These are phyloP conservation scores for Pichia gijzeniarum DNA, from an alignment of 805 yeast species.

Conservation along the genomic window DNA sequence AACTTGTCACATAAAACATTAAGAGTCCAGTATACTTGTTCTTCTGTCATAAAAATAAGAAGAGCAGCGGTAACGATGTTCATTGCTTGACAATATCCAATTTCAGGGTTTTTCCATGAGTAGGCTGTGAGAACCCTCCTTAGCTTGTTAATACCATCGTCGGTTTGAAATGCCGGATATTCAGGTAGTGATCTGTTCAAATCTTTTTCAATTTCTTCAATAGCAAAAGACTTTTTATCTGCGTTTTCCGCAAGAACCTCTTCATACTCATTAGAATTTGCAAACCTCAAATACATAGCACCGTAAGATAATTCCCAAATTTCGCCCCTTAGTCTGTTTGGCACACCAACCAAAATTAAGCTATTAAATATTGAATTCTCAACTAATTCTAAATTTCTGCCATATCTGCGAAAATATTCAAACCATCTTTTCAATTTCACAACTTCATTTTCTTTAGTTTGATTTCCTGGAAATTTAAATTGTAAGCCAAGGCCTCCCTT, in stretches of 20 bases:
- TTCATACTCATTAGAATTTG: constrained; percentile 53
- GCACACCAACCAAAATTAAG: constrained; percentile 83
- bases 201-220: constrained; percentile 96
- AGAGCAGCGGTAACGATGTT: constrained; percentile 82
- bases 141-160: constrained; percentile 78
- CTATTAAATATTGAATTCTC: constrained; percentile 74
- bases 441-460: constrained; percentile 46
- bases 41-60: constrained; percentile 84
- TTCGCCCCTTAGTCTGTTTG: constrained; percentile 93
- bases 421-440: constrained; percentile 90
- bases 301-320: constrained; percentile 93
- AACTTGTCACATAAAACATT: constrained; percentile 72
- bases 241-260: constrained; percentile 52
- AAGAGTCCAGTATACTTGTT: constrained; percentile 94
- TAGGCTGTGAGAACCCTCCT: constrained; percentile 89
- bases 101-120: constrained; percentile 94
- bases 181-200: constrained; percentile 92
- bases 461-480: constrained; percentile 87
- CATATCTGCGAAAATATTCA: constrained; percentile 78
- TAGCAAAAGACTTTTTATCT: constrained; percentile 69
- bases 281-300: constrained; percentile 66
- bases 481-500: constrained; percentile 80
- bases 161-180: constrained; percentile 84
- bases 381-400: constrained; percentile 73
- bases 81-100: constrained; percentile 99